phyloP scores from a whole-genome alignment of 345 rosid genomes.

The Trapa incisa region DNA sequence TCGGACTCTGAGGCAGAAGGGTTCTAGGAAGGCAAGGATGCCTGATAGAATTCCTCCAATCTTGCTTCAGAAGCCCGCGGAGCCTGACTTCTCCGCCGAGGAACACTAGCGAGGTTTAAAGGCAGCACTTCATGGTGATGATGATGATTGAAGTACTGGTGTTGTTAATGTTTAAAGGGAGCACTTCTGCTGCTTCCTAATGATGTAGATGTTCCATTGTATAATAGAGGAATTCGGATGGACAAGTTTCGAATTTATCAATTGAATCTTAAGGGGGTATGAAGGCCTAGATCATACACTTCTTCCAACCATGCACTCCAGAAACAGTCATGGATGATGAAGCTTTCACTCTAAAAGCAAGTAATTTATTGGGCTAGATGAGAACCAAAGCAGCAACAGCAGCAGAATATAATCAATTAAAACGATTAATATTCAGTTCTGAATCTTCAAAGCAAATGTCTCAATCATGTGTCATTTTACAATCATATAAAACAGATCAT shows the following conservation, averaged over 20 bases:
- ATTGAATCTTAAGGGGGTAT: background rate
- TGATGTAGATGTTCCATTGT: background rate
- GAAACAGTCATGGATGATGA: too few relatives aligned
- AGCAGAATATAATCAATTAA: background rate
- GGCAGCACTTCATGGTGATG: too few relatives aligned
- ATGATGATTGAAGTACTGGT: too few relatives aligned
- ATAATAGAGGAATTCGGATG: background rate
- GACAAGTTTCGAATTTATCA: background rate
- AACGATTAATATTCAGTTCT: too few relatives aligned
- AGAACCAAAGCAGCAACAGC: background rate
- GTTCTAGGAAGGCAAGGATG: constrained; percentile 46
- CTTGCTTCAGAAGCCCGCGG: constrained; percentile 80
- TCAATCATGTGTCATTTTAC: background rate
- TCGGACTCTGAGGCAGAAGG: constrained; percentile 35
- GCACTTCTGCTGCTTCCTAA: background rate
- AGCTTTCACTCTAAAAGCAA: too few relatives aligned
- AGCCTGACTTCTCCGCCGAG: constrained; percentile 73
- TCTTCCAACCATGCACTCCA: too few relatives aligned
- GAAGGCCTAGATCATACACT: background rate
- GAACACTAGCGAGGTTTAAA: constrained; percentile 3
- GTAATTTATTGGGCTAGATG: too few relatives aligned
- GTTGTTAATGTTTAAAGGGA: background rate
- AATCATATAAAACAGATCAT: background rate
- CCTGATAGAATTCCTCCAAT: constrained; percentile 52
- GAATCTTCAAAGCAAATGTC: background rate